Conservation (phyloP, 495 filamentous ascomycete species). For the Xylaria nigripes region DNA sequence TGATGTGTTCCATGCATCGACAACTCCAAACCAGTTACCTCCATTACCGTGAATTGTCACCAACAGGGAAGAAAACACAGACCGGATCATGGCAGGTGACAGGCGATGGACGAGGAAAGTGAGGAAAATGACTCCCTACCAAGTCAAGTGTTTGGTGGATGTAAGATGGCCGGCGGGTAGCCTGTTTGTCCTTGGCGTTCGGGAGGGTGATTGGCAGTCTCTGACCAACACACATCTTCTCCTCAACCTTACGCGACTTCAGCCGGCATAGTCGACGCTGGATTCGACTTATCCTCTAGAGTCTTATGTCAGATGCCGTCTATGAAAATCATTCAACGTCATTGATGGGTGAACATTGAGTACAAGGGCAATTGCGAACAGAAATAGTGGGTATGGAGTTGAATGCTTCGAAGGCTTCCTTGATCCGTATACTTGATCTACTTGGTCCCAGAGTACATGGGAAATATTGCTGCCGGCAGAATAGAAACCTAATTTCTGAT, state of each 20-base stretch:
- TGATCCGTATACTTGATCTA: background rate
- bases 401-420: background rate
- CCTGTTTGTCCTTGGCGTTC: no score
- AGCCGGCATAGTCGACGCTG: no score
- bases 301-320: no score
- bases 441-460: no score
- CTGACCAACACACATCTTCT: no score
- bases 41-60: background rate
- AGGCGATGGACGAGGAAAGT: background rate
- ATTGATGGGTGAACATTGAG: background rate
- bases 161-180: no score
- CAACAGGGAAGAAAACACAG: background rate
- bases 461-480: background rate
- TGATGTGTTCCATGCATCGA: background rate
- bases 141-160: background rate
- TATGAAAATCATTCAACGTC: background rate
- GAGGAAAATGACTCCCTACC: background rate
- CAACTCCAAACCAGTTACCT: background rate
- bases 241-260: no score
- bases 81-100: background rate
- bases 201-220: no score
- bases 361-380: background rate
- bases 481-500: background rate
- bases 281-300: background rate
- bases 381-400: background rate